A percentile compares a stretch with the other conserved stretches of the same genome.
These are phyloP conservation scores for Boeremia lycopersici DNA, from an alignment of 2,329 filamentous ascomycete species.

Conservation along the genomic window DNA sequence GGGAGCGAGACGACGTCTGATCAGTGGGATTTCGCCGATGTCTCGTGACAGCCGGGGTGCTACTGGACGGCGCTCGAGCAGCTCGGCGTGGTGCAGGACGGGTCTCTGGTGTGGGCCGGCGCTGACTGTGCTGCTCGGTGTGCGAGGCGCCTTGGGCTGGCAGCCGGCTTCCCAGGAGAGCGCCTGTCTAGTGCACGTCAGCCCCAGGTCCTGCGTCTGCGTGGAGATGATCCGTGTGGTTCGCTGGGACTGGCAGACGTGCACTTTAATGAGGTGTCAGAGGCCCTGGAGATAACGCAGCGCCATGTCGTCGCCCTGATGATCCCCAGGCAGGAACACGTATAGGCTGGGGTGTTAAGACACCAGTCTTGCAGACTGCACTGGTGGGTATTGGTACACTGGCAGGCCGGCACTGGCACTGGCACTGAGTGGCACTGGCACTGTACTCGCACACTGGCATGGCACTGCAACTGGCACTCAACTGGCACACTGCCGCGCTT, in stretches of 20 bases:
- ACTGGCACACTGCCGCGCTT: constrained; percentile 9
- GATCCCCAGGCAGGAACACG: constrained; percentile 1
- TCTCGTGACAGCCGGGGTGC: constrained; percentile 18
- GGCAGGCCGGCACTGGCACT: too few relatives aligned
- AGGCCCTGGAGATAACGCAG: constrained; percentile 6
- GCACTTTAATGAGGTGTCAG: constrained; percentile 18
- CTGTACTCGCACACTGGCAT: too few relatives aligned
- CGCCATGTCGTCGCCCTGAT: constrained; percentile 14
- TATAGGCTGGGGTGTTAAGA: background rate
- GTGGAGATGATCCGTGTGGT: constrained; percentile 13
- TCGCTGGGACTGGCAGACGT: constrained; percentile 2
- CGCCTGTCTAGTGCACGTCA: constrained; percentile 9
- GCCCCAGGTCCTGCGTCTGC: constrained; percentile 12
- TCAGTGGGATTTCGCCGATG: constrained; percentile 17
- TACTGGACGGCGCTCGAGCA: constrained; percentile 14
- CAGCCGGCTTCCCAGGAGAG: constrained; percentile 10
- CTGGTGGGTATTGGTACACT: too few relatives aligned
- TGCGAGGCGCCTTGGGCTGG: constrained; percentile 1
- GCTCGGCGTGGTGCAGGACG: constrained; percentile 10
- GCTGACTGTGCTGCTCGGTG: constrained; percentile 4
- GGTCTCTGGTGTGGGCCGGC: background rate
- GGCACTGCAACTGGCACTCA: too few relatives aligned
- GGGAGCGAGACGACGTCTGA: constrained; percentile 19
- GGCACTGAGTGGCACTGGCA: too few relatives aligned
- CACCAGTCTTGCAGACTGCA: too few relatives aligned